Base-by-base conservation (phyloP, 129 eudicot species). In the Flaveria sonorensis region DNA sequence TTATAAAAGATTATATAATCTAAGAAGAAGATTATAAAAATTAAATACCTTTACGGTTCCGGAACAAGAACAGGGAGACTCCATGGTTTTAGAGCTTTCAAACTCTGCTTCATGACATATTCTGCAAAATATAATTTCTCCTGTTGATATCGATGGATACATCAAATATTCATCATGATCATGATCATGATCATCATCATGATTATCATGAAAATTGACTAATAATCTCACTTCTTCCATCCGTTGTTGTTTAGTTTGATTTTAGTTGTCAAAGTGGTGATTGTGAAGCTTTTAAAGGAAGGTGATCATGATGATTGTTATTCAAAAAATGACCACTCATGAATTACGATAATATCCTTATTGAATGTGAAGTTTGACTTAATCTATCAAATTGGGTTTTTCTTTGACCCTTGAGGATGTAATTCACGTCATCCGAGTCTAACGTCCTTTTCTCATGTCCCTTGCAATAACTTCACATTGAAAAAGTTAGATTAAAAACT, bases 81-180 rank as follows among this genome's bases (percentile, higher is more conserved):
- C 77, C 40, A 73, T 57, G 42, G 24, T 3, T 59, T 40, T 73
- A 42, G 77, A 57, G 56, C 77, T 73, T 73, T 73, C 77, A 73
- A 73, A 73, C 77, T 73, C 77, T 73, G 77, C 51, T 73, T 73
- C 77, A 59, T 73, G 77, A 2, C 68, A 73, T 40, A 73, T 73
- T 73, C 77, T 73, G 47, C 77, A 73, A 59, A 28, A 56, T 42
- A 73, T 42, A 0, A 57, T 55, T 14, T 73, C 77, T 59, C 42
- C 55, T 73, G 77, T 42, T 39, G 77, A 42, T 40, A 42, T 59
- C 14, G 68, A 73, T 73, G 77, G 19, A 59, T 73, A 73, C 55
- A 56, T n/a, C 68, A 59, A 18, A 59, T 57, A 40, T 12, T 73
- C 43, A 73, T 73, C 56, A 72, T 72, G 28, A 24, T 57, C 7